Base-by-base conservation (phyloP, 2,329 filamentous ascomycete species). In the Fusarium fracticaudum region DNA sequence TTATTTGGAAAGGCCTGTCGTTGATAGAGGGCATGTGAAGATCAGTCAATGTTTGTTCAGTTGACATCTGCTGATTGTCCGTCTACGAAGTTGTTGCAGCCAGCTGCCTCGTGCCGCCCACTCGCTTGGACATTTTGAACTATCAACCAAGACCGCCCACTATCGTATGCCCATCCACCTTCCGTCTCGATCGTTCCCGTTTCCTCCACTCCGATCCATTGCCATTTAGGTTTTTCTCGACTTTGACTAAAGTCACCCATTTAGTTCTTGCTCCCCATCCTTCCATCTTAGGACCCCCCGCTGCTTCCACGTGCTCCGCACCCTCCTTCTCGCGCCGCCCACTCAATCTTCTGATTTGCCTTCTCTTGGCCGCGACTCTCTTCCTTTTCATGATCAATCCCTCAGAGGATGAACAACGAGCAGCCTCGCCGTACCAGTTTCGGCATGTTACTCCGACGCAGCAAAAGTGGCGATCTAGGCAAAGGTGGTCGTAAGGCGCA, bases 391-490 rank as follows among this genome's bases (percentile, higher is more conserved):
- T 78, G 74, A 73, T 61, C 50, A 67, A 71, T 70, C 64, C 66
- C 64, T 66, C 63, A 73, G 69, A 82, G 77, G 75, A 81, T 81
- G 78, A 81, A 76, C 76, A 69, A 74, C 65, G 72, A 75, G 58
- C 76, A 74, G 62, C 76, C 79, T 75, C 81, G 78, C 74, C 81
- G 80, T 66, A 78, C 86, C 74, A 87, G 85, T 78, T 84, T 89
- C 83, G 86, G 86, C 78, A 88, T 88, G 83, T 88, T 93, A 79
- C 87, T 93, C 72, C 88, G 91, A 82, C 89, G 91, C 76, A 89
- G 88, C 80, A 93, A 93, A 80, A 93, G 91, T 66, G 88, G 88
- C 69, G 91, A 93, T 74, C 81, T 93, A 66, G 87, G 87, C 76
- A 89, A 89, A 76, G 86, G 85, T 73, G 86, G 85, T 81, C 90